Evolutionary conservation across 2,329 filamentous ascomycete species (phyloP).

Genomic region (Trichophyton mentagrophytes): DNA sequence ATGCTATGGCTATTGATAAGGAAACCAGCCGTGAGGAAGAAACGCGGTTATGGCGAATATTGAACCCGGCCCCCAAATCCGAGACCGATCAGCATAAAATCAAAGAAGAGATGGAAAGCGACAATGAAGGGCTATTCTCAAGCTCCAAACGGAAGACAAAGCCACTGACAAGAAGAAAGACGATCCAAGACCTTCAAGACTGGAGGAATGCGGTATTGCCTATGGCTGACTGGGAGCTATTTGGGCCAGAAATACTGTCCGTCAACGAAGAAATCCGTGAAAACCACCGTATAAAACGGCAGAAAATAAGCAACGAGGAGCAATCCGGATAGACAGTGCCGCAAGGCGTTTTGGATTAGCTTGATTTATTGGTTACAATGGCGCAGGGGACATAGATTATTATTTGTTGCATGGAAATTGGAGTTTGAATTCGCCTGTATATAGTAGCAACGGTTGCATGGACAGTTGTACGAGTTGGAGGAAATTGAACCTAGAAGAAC

Average conservation of each 20-base stretch:
- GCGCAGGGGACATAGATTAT: too few species aligned
- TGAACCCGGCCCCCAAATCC: constrained; percentile 22
- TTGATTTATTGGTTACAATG: too few species aligned
- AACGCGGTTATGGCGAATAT: constrained; percentile 30
- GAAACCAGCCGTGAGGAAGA: constrained; percentile 35
- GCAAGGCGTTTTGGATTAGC: too few species aligned
- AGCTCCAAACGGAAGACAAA: constrained; percentile 8
- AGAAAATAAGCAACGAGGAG: neutral
- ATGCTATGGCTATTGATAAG: constrained; percentile 38
- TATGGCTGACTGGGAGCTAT: constrained; percentile 40
- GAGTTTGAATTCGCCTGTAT: neutral
- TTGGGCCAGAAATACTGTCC: constrained; percentile 19
- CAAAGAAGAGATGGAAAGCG: constrained; percentile 12
- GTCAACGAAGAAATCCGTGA: constrained; percentile 21
- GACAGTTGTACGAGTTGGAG: neutral
- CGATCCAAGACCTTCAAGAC: constrained; percentile 26
- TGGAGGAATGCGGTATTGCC: constrained; percentile 39
- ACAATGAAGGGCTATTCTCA: constrained; percentile 13
- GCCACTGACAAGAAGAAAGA: constrained; percentile 22
- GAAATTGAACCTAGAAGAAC: constrained; percentile 6
- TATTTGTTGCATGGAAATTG: neutral
- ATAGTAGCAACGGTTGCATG: too few species aligned
- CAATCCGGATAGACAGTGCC: neutral
- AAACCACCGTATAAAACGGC: constrained; percentile 20
- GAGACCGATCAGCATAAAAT: constrained; percentile 2